phyloP scores from a whole-genome alignment of 148 eudicot species.

The Diospyros kaki region DNA sequence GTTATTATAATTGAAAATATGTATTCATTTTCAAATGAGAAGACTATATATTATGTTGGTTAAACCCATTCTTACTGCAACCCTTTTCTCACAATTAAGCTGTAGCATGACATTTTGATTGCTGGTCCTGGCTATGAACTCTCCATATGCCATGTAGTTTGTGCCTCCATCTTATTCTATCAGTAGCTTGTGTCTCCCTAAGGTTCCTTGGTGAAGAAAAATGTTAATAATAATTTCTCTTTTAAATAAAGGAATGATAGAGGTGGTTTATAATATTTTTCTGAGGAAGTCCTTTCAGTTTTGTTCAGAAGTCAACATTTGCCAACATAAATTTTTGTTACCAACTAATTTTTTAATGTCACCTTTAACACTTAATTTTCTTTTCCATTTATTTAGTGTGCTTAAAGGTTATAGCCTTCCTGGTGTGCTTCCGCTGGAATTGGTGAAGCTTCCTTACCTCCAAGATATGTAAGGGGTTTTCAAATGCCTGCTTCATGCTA shows the following conservation, averaged over 20 bases:
- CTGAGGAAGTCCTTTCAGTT: not conserved
- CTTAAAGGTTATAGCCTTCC: conserved; percentile 65
- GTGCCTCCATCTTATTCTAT: not conserved
- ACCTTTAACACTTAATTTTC: not conserved
- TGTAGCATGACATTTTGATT: not conserved
- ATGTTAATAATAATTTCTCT: not conserved
- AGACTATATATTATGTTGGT: not conserved
- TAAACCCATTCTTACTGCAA: no score
- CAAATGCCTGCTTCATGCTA: not conserved
- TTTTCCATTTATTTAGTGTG: conserved; percentile 32
- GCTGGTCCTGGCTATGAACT: not conserved
- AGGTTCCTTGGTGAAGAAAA: not conserved
- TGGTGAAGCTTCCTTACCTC: conserved; percentile 57
- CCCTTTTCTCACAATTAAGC: not conserved
- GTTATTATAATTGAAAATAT: not conserved
- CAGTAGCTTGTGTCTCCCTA: not conserved
- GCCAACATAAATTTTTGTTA: not conserved
- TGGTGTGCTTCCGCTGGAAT: conserved; percentile 57
- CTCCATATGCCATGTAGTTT: not conserved
- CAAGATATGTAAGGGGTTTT: conserved; percentile 41
- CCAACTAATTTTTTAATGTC: not conserved
- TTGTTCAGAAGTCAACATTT: not conserved
- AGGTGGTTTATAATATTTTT: not conserved
- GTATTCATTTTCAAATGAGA: not conserved
- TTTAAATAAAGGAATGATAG: not conserved